Base-by-base conservation (phyloP, 345 rosid genomes). In the Zanthoxylum bungeanum region DNA sequence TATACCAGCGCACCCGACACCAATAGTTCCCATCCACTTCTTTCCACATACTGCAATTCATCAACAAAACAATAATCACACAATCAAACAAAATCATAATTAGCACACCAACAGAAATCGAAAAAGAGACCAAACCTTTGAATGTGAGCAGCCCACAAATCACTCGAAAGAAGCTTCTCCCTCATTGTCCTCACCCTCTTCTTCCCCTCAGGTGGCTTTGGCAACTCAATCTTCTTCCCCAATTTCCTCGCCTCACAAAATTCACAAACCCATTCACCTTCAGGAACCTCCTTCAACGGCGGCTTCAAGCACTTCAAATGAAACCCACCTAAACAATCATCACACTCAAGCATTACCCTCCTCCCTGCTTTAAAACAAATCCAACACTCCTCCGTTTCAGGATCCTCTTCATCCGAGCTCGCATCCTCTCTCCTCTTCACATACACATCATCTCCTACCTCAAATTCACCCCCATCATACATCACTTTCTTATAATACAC, bases 291-390 rank as follows among this genome's bases (percentile, higher is more conserved):
- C 75, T 78, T 86, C 76, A 95, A 67, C 22, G 97, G 91, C 1
- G 96, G 96, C 25, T 82, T 91, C 90, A 91, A 80, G 72, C 99
- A 95, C 16, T 81, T 91, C 87, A 95, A 85, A 75, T 92, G 99
- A 81, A 91, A 95, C 19, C 98, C 97, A 62, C 93, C 90, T 36
- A 95, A 82, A 65, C 99, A 92, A 76, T 88, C 87, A 59, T 95
- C 98, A 21, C 99, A 95, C 51, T 95, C 98, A 7, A 95, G 77
- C 99, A 95, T 91, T n/a, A 87, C 72, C 1, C 67, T 66, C 28
- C 75, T 82, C 75, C 90, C 91, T 44, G 84, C 75, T 74, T 78
- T 85, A 71, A 89, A 91, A 73, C 99, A 95, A 53, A 95, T 69
- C 77, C 84, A 72, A 59, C 99, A 95, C 62, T 95, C 98, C 82